Conservation (phyloP, 305 asterid genomes). For the Ilex paraguariensis region DNA sequence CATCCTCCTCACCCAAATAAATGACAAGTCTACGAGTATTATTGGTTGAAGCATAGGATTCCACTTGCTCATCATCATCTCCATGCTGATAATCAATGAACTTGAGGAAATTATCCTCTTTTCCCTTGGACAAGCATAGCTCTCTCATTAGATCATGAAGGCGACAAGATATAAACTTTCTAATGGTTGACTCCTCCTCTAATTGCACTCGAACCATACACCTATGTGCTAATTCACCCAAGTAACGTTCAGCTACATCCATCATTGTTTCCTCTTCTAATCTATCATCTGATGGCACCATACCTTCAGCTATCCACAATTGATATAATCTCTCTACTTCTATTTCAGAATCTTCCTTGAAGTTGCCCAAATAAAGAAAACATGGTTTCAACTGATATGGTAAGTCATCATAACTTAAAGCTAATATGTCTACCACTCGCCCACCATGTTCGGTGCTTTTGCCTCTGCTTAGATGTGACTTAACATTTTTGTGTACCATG, state of each 20-base stretch:
- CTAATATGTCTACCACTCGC: too few species aligned
- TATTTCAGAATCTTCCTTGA: constrained; percentile 4
- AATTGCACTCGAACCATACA: constrained; percentile 8
- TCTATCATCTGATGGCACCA: constrained; percentile 1
- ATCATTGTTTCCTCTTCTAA: neutral
- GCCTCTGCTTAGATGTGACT: neutral
- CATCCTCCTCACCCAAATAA: too few species aligned
- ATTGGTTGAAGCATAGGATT: too few species aligned
- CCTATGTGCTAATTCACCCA: constrained; percentile 1
- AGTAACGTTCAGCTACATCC: neutral
- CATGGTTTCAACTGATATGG: too few species aligned
- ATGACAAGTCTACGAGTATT: too few species aligned
- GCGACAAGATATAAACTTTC: neutral
- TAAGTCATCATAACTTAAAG: too few species aligned
- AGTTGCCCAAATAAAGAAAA: constrained; percentile 10
- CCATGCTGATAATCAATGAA: neutral
- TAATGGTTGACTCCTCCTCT: neutral
- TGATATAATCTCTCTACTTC: neutral
- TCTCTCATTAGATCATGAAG: too few species aligned
- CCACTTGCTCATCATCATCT: neutral
- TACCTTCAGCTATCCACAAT: constrained; percentile 17
- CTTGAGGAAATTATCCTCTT: constrained; percentile 4
- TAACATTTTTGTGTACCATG: constrained; percentile 1
- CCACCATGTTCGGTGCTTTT: neutral
- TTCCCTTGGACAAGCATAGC: constrained; percentile 1